Evolutionary conservation across 257 asterid genomes (phyloP).

Genomic region (Salvia splendens): DNA sequence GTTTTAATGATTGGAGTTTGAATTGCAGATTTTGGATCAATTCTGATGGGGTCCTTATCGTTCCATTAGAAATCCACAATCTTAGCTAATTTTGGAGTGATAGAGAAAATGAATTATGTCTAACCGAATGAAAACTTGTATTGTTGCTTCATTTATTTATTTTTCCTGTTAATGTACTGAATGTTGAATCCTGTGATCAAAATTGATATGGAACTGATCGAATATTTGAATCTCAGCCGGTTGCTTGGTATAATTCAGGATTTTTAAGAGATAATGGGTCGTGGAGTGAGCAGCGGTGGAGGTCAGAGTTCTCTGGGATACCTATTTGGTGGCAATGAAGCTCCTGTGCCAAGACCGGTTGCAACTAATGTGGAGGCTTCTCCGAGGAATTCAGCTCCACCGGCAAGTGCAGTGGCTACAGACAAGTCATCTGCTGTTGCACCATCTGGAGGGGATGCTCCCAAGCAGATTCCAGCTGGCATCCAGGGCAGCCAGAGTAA

Average conservation of each 20-base stretch:
- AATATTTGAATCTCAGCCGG: neutral
- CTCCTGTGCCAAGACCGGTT: slow-evolving; percentile 54
- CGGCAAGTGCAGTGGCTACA: slow-evolving; percentile 34
- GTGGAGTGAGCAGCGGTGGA: slow-evolving; percentile 89
- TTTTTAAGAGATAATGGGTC: slow-evolving; percentile 53
- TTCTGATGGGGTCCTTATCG: neutral
- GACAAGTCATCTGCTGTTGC: slow-evolving; percentile 51
- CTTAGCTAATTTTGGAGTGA: neutral
- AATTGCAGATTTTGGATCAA: neutral
- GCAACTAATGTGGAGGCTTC: slow-evolving; percentile 43
- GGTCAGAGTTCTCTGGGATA: slow-evolving; percentile 91
- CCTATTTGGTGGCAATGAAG: slow-evolving; percentile 77
- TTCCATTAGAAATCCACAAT: neutral
- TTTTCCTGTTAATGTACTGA: too few species aligned
- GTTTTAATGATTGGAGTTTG: neutral
- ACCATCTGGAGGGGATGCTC: slow-evolving; percentile 42
- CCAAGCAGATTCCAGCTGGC: slow-evolving; percentile 71
- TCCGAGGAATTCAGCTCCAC: slow-evolving; percentile 37
- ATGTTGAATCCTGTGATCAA: slow-evolving; percentile 12
- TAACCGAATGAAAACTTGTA: neutral
- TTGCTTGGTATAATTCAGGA: slow-evolving; percentile 27
- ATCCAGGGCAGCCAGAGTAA: slow-evolving; percentile 59
- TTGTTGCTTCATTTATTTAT: neutral
- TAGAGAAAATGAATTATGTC: too few species aligned
- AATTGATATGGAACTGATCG: neutral